Evolutionary conservation across 371 early-diverging fungal genomes (phyloP).

Genomic region (Nematocida parisii): DNA sequence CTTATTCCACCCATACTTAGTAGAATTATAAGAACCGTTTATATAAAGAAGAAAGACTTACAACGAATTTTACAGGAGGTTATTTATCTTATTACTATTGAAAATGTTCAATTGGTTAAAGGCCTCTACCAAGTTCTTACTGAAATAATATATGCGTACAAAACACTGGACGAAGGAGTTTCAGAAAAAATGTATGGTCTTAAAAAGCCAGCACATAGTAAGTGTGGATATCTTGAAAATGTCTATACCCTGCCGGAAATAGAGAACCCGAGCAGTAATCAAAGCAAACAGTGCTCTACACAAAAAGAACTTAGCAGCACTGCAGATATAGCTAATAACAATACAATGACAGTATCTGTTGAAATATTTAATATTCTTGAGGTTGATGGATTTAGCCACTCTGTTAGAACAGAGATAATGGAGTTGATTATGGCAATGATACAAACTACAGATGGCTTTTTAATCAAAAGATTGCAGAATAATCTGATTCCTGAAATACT

Average conservation of each 20-base stretch:
- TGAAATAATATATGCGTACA: constrained; percentile 25
- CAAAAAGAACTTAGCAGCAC: background rate
- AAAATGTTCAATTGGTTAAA: background rate
- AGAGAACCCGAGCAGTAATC: background rate
- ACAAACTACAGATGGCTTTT: constrained; percentile 32
- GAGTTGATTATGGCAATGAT: constrained; percentile 24
- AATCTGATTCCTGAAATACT: constrained; percentile 29
- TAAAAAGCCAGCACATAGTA: background rate
- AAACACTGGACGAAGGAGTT: constrained; percentile 27
- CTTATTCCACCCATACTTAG: background rate
- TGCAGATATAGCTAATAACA: constrained; percentile 20
- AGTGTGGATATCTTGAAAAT: background rate
- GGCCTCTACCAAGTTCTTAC: constrained; percentile 23
- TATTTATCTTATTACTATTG: constrained; percentile 32
- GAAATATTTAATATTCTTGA: constrained; percentile 15
- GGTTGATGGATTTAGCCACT: background rate
- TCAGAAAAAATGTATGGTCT: constrained; percentile 21
- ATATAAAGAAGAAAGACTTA: constrained; percentile 38
- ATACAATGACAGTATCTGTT: constrained; percentile 35
- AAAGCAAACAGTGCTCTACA: background rate
- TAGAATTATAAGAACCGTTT: constrained; percentile 9
- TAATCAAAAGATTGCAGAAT: constrained; percentile 26
- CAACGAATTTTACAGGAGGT: constrained; percentile 3
- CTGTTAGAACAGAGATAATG: background rate
- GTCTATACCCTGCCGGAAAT: background rate